These are phyloP conservation scores for Epichloe typhina DNA, from an alignment of 2,329 filamentous ascomycete genomes.

Conservation along the genomic window DNA sequence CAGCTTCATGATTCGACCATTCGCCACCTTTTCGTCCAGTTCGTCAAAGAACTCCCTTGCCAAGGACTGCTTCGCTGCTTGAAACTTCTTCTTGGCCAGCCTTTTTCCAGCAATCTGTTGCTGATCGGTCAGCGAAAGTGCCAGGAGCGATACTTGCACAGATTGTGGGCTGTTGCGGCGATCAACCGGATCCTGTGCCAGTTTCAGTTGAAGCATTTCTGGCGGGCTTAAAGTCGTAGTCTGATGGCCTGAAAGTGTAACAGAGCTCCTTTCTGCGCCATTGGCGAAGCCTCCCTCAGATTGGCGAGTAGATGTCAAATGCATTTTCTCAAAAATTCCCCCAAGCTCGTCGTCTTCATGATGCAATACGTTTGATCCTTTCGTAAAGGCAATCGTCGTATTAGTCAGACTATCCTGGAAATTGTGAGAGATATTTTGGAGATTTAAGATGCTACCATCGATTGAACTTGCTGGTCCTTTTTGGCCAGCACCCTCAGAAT, in stretches of 20 bases:
- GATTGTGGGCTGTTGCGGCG: background rate
- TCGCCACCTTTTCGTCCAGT: slow-evolving; percentile 53
- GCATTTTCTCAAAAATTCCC: background rate
- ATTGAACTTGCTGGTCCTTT: background rate
- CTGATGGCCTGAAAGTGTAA: background rate
- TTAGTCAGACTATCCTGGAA: background rate
- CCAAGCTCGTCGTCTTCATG: background rate
- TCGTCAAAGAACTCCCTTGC: slow-evolving; percentile 52
- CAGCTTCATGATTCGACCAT: slow-evolving; percentile 44
- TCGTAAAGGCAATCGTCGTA: background rate
- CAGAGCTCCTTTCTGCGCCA: background rate
- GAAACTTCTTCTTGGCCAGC: slow-evolving; percentile 43
- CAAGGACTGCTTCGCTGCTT: slow-evolving; percentile 45
- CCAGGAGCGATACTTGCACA: background rate
- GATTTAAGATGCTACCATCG: background rate
- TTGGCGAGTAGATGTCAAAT: background rate
- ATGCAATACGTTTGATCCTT: background rate
- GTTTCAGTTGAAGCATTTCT: background rate
- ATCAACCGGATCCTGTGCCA: background rate
- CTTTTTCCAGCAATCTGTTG: background rate
- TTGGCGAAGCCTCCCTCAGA: background rate
- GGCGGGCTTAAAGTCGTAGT: background rate
- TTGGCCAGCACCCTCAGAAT: background rate
- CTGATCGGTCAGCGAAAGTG: background rate
- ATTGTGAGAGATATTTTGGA: background rate